A percentile compares a stretch with the other conserved stretches of the same genome.
These are phyloP conservation scores for Blastobotrys attinorum DNA, from an alignment of 805 yeast genomes.

Conservation along the genomic window DNA sequence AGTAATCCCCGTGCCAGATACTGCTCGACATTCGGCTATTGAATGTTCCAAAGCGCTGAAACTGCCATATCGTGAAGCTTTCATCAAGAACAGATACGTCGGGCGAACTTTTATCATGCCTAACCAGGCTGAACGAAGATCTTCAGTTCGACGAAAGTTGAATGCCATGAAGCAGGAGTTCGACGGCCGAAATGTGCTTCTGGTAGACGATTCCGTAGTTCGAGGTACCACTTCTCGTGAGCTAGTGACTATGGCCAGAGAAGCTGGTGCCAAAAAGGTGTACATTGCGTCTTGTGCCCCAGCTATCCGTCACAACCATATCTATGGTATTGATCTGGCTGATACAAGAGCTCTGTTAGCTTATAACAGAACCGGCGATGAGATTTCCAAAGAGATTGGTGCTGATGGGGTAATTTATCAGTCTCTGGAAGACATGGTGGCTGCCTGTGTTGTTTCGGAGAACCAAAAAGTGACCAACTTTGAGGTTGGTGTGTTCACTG, in stretches of 20 bases:
- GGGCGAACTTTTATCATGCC: slow-evolving; percentile 99
- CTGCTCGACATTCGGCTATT: slow-evolving; percentile 91
- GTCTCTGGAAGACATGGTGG: slow-evolving; percentile 70
- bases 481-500: slow-evolving; percentile 96
- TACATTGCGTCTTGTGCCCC: slow-evolving; percentile 97
- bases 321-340: slow-evolving; percentile 95
- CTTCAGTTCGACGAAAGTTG: slow-evolving; percentile 87
- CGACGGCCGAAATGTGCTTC: slow-evolving; percentile 69
- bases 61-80: slow-evolving; percentile 90
- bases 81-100: slow-evolving; percentile 91
- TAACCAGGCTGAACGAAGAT: slow-evolving; percentile 86
- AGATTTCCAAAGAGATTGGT: slow-evolving; percentile 70
- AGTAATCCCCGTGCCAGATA: slow-evolving; percentile 96
- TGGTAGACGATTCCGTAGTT: slow-evolving; percentile 95
- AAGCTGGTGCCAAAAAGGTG: slow-evolving; percentile 95
- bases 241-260: slow-evolving; percentile 96
- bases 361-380: slow-evolving; percentile 62
- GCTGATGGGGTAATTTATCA: slow-evolving; percentile 92
- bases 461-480: slow-evolving; percentile 45
- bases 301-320: slow-evolving; percentile 92
- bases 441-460: slow-evolving; percentile 49
- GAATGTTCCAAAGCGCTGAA: slow-evolving; percentile 80
- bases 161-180: slow-evolving; percentile 96
- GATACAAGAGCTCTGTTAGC: slow-evolving; percentile 93
- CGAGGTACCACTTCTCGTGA: slow-evolving; percentile 97